Base-by-base conservation (phyloP, 164 flowering plant species). In the Amborella trichopoda region DNA sequence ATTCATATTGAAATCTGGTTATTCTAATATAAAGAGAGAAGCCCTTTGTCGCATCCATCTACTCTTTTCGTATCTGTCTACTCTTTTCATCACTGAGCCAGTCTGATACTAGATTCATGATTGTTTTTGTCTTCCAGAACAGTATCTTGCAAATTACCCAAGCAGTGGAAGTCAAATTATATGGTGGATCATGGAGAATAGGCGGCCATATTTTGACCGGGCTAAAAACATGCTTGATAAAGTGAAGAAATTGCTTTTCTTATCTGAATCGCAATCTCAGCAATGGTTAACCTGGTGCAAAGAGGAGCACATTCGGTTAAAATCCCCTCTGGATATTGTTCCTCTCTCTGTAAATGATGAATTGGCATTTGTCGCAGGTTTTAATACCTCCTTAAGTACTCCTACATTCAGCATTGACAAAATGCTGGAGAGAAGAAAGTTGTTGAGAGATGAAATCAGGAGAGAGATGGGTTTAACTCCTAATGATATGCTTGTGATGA, bases 121-220 rank as follows among this genome's bases (percentile, higher is more conserved):
- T 49, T 5, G 4, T 36, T 40, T 10, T 46, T 62, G 45, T 57
- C 24, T 52, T 71, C 54, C 89, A 93, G 99, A 88, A 47, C 74
- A 78, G 68, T 93, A 93, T 59, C 68, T 76, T 44, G 68, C 61
- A 16, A 80, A 60, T 52, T 77, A 62, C 58, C 63, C 80, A 17
- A 76, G 84, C 53, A 88, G 91, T 42, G 79, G 82, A 39, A 74
- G 70, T 67, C 94, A 88, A 60, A 68, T 88, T 58, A 78, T 68
- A 47, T 93, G 99, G 99, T 93, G 99, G 99, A 88, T 93, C 55
- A 88, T 93, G 99, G 99, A 88, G 68, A 93, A 88, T 55, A 68
- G 94, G 49, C 48, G 77, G 55, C 96, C 88, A 59, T 91, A 87
- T 60, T 91, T 91, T 67, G 72, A 87, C 54, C 80, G 88, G 24